A percentile compares a stretch with the other conserved stretches of the same genome.
phyloP scores from a whole-genome alignment of 1,139 yeast genomes.

The Wickerhamomyces sp. region DNA sequence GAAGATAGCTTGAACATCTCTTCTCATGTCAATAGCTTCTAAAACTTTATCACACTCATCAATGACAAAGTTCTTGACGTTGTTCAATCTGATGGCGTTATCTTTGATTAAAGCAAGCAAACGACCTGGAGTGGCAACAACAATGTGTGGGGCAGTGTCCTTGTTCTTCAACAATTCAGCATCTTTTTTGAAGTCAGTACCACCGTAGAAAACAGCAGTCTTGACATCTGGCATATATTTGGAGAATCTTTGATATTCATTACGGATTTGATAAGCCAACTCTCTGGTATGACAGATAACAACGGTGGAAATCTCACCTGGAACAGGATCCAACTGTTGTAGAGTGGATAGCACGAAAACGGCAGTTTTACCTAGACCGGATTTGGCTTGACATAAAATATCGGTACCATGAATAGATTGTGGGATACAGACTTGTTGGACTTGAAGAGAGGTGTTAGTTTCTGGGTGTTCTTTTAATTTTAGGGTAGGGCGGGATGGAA shows the following conservation, averaged over 20 bases:
- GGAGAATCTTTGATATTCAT: conserved; percentile 96
- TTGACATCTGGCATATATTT: conserved; percentile 97
- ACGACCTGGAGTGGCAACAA: conserved; percentile 98
- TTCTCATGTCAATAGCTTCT: conserved; percentile 91
- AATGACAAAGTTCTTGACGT: conserved; percentile 90
- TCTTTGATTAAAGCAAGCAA: conserved; percentile 91
- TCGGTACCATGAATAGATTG: conserved; percentile 98
- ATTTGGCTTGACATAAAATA: conserved; percentile 97
- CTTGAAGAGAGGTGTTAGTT: conserved; percentile 32
- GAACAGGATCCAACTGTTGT: conserved; percentile 96
- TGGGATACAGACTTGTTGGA: conserved; percentile 97
- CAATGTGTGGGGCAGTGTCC: conserved; percentile 94
- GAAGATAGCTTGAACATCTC: conserved; percentile 97
- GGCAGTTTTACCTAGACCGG: conserved; percentile 99
- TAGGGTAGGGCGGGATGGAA: too few relatives aligned
- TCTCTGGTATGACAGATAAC: conserved; percentile 98
- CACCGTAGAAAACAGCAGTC: conserved; percentile 97
- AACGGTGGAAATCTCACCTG: conserved; percentile 92
- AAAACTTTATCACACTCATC: conserved; percentile 99
- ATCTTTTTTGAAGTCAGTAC: conserved; percentile 84
- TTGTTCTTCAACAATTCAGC: conserved; percentile 84
- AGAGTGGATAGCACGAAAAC: conserved; percentile 93
- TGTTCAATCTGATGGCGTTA: conserved; percentile 79
- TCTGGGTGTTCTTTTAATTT: neutral
- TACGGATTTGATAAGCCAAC: conserved; percentile 96